phyloP scores from a whole-genome alignment of 2,329 filamentous ascomycete species.

The Catunica adiposa region DNA sequence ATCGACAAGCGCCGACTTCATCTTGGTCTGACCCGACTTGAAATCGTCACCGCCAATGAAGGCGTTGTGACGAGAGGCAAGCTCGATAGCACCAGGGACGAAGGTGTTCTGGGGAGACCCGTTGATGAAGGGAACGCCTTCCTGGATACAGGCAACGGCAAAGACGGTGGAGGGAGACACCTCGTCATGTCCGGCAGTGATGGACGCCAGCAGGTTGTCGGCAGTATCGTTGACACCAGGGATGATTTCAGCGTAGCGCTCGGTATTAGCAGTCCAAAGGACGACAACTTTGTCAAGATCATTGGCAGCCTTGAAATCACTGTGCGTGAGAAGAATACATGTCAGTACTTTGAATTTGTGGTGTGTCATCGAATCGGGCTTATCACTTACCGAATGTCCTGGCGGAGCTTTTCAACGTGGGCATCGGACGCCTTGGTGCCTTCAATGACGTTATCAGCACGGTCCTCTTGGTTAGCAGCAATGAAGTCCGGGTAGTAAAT shows the following conservation, averaged over 20 bases:
- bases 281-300: slow-evolving; percentile 88
- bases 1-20: slow-evolving; percentile 98
- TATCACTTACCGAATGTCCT: slow-evolving; percentile 49
- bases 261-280: slow-evolving; percentile 97
- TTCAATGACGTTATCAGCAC: slow-evolving; percentile 76
- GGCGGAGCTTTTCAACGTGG: slow-evolving; percentile 83
- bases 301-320: slow-evolving; percentile 78
- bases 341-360: slow-evolving; percentile 2
- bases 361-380: not conserved
- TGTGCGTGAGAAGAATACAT: slow-evolving; percentile 19
- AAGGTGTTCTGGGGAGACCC: slow-evolving; percentile 98
- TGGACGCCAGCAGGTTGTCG: slow-evolving; percentile 77
- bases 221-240: slow-evolving; percentile 90
- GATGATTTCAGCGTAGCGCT: slow-evolving; percentile 82
- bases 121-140: slow-evolving; percentile 90
- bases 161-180: slow-evolving; percentile 94
- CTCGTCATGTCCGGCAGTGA: slow-evolving; percentile 73
- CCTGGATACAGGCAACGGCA: slow-evolving; percentile 83
- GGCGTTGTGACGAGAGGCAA: slow-evolving; percentile 70
- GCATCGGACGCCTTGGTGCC: slow-evolving; percentile 71
- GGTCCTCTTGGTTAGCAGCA: slow-evolving; percentile 91
- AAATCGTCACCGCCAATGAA: slow-evolving; percentile 98
- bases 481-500: slow-evolving; percentile 99
- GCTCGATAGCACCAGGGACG: slow-evolving; percentile 76
- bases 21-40: slow-evolving; percentile 99